These are phyloP conservation scores for Solanum etuberosum DNA, from an alignment of 257 asterid genomes.

Conservation along the genomic window DNA sequence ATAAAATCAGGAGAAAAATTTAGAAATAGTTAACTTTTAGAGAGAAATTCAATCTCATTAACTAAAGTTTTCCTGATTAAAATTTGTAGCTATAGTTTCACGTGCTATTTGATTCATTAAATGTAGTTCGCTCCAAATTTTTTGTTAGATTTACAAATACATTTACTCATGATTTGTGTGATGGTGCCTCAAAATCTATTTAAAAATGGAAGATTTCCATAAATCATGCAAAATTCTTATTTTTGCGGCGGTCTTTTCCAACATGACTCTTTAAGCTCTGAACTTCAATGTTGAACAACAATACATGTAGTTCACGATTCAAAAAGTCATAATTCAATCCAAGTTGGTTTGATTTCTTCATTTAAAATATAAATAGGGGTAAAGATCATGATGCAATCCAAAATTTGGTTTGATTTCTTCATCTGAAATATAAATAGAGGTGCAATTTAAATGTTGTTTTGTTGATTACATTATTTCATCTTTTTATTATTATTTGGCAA, in stretches of 20 bases:
- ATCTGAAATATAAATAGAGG: background rate
- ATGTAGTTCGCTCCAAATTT: background rate
- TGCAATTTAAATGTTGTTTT: background rate
- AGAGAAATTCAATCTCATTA: background rate
- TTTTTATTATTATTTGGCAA: too few relatives aligned
- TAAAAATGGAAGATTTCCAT: background rate
- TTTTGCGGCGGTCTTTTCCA: too few relatives aligned
- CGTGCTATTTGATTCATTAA: background rate
- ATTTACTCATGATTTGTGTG: background rate
- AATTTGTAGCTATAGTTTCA: background rate
- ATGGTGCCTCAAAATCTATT: background rate
- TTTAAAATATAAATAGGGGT: too few relatives aligned
- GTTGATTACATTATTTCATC: background rate
- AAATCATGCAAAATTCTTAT: too few relatives aligned
- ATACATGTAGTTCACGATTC: too few relatives aligned
- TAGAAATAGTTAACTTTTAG: background rate
- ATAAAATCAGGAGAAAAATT: background rate
- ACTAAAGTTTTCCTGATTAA: background rate
- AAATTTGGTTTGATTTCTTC: background rate
- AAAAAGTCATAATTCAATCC: too few relatives aligned
- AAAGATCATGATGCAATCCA: background rate
- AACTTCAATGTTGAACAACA: background rate
- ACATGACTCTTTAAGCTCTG: too few relatives aligned
- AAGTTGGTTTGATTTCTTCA: too few relatives aligned
- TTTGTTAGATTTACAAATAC: background rate